Conservation (phyloP, 1,284 basidiomycete species). For the Tylopilus sp. region DNA sequence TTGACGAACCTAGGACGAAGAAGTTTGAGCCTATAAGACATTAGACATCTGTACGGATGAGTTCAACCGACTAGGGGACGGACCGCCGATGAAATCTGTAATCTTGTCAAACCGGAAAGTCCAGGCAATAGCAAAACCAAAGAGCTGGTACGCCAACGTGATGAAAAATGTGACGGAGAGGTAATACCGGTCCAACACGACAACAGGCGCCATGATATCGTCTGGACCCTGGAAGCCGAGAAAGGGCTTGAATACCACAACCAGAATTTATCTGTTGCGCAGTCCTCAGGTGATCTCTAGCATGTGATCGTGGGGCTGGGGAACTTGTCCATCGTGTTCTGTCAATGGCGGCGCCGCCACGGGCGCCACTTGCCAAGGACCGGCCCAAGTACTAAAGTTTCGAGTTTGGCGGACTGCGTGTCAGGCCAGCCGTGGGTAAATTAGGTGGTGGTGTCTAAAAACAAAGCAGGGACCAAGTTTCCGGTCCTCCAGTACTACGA, state of each 20-base stretch:
- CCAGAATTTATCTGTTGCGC: too few relatives aligned
- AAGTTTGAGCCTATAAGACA: not conserved
- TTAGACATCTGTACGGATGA: not conserved
- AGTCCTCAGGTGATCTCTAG: not conserved
- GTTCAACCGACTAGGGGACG: conserved; percentile 12
- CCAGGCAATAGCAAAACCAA: conserved; percentile 68
- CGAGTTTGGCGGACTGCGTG: too few relatives aligned
- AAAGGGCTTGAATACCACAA: not conserved
- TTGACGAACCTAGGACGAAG: not conserved
- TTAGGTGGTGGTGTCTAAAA: not conserved
- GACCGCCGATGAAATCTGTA: conserved; percentile 62
- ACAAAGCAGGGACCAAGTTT: not conserved
- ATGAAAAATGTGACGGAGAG: conserved; percentile 57
- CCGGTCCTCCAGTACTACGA: not conserved
- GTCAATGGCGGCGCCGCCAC: not conserved
- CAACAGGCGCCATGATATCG: conserved; percentile 38
- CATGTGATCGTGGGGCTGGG: not conserved
- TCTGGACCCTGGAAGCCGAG: not conserved
- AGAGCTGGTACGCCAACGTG: conserved; percentile 60
- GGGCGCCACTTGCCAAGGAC: not conserved
- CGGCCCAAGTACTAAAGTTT: not conserved
- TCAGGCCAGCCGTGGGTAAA: conserved; percentile 1
- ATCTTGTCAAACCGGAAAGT: conserved; percentile 71
- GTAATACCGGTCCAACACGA: conserved; percentile 49
- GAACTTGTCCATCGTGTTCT: too few relatives aligned